phyloP scores from a whole-genome alignment of 164 flowering plant species.

The Annona cherimola region DNA sequence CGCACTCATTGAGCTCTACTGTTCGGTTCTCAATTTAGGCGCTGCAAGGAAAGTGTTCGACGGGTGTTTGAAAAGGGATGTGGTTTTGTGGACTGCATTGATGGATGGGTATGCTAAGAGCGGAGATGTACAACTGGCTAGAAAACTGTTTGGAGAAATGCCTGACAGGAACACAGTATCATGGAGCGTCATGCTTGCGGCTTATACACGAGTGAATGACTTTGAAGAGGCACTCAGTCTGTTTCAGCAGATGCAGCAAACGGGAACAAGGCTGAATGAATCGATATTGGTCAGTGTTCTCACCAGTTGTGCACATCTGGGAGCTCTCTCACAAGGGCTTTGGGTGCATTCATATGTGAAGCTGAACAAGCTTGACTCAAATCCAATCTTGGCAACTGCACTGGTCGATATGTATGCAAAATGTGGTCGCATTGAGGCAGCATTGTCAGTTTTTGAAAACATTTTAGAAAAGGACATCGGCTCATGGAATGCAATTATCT shows the following conservation, averaged over 20 bases:
- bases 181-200: constrained; percentile 70
- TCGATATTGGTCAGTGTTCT: constrained; percentile 48
- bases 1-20: constrained; percentile 50
- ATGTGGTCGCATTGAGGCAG: constrained; percentile 49
- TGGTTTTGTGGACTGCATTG: constrained; percentile 63
- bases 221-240: constrained; percentile 49
- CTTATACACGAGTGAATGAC: constrained; percentile 36
- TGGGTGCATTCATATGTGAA: constrained; percentile 56
- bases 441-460: constrained; percentile 47
- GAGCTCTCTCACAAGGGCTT: constrained; percentile 57
- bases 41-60: constrained; percentile 49
- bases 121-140: constrained; percentile 42
- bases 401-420: constrained; percentile 63
- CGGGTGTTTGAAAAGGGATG: constrained; percentile 40
- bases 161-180: constrained; percentile 50
- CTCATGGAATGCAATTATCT: constrained; percentile 71
- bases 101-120: constrained; percentile 61
- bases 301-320: constrained; percentile 63
- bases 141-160: constrained; percentile 52
- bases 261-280: constrained; percentile 46
- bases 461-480: constrained; percentile 42
- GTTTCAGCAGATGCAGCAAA: constrained; percentile 44
- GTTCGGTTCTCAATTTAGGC: constrained; percentile 30
- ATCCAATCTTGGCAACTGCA: constrained; percentile 55
- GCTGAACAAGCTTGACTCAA: constrained; percentile 24